phyloP scores from a whole-genome alignment of 2,329 filamentous ascomycete genomes.

The Coniochaeta prunicola region DNA sequence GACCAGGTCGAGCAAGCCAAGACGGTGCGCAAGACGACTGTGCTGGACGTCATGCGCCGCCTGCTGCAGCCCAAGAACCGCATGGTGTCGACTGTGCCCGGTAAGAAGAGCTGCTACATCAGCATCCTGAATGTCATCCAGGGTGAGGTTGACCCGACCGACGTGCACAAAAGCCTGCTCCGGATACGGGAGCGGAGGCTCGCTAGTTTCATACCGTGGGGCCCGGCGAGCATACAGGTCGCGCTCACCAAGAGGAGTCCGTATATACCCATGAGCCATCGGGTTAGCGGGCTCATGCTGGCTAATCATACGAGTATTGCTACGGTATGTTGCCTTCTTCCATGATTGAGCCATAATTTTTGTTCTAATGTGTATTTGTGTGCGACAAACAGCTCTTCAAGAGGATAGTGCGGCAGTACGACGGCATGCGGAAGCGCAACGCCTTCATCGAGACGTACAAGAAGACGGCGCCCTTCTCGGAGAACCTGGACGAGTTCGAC shows the following conservation, averaged over 20 bases:
- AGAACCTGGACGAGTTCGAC: slow-evolving; percentile 91
- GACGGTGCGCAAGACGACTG: slow-evolving; percentile 95
- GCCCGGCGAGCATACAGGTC: slow-evolving; percentile 94
- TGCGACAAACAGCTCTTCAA: slow-evolving; percentile 63
- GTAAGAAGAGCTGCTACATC: slow-evolving; percentile 98
- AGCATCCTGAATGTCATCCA: slow-evolving; percentile 98
- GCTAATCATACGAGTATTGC: slow-evolving; percentile 97
- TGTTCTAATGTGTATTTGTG: not conserved
- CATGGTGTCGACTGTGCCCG: slow-evolving; percentile 94
- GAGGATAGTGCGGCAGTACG: slow-evolving; percentile 85
- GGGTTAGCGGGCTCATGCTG: slow-evolving; percentile 93
- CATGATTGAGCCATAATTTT: not conserved
- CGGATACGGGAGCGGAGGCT: slow-evolving; percentile 90
- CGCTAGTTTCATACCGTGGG: slow-evolving; percentile 97
- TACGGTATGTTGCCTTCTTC: slow-evolving; percentile 48
- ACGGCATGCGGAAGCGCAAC: slow-evolving; percentile 89
- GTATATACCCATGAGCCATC: slow-evolving; percentile 88
- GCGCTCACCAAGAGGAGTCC: slow-evolving; percentile 94
- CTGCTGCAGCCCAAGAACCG: slow-evolving; percentile 96
- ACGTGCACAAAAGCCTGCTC: slow-evolving; percentile 95
- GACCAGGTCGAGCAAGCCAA: slow-evolving; percentile 96
- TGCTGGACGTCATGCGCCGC: slow-evolving; percentile 93
- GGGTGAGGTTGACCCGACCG: slow-evolving; percentile 94
- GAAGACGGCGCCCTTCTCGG: slow-evolving; percentile 86
- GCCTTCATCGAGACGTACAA: slow-evolving; percentile 96